Evolutionary conservation across 352 stramenopile species (phyloP), one percentile per base, ranked within the genome.

Genomic region (Phytophthora cryptogea): DNA sequence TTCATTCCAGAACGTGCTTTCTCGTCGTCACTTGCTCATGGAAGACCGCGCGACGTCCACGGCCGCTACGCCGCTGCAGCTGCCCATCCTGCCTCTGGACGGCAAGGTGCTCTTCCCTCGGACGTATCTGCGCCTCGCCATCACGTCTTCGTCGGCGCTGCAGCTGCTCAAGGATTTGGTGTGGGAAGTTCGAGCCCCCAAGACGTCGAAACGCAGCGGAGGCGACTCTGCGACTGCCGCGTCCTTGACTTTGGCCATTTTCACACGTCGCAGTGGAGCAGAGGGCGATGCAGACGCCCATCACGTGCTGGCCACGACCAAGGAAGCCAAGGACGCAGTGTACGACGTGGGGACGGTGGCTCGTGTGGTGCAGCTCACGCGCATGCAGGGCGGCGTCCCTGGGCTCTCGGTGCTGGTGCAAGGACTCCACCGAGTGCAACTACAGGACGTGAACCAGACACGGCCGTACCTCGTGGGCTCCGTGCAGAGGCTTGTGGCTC

Each of bases 161-260:
- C 79, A 88, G 66, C 73, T 92, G 36, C 76, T 92, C 39, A 90
- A 92, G 46, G 80, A 92, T 48, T 65, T 90, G 8, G 74, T 92
- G 14, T 92, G 79, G 83, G 79, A 92, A 44, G 78, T 86, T 11
- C 78, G 83, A 28, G 66, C 75, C 46, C 74, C 68, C 43, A 86
- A 80, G 58, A 59, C 72, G n/a, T 63, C 63, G 16, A 74, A 70
- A 8, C 64, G 60, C 16, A 54, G 42, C 45, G 43, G 45, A 5
- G 28, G 52, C 47, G 59, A 64, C 41, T 17, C 56, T 36, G 28
- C 61, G 42, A 20, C 49, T 33, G 57, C 65, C 8, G 60, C 69
- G 32, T 83, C 80, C 17, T 68, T 92, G 5, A 68, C 75, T 31
- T 55, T 92, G 3, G 83, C 74, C 10, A 76, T 92, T 28, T 92